Percentiles rank a stretch among this genome's conserved stretches.
phyloP scores from a whole-genome alignment of 768 basidiomycete genomes.

The Vishniacozyma victoriae region DNA sequence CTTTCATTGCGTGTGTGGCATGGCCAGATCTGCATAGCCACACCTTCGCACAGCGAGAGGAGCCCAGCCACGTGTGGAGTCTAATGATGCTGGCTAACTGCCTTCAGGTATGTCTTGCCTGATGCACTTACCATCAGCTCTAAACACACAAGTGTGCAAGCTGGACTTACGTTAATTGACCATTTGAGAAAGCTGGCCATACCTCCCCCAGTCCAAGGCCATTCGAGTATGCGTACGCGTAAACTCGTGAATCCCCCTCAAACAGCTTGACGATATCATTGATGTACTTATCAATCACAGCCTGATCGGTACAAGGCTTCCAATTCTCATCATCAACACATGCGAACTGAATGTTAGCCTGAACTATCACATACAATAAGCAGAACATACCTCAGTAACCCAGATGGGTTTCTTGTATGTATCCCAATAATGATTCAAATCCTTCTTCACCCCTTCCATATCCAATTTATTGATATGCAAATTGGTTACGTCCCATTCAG shows the following conservation, averaged over 20 bases:
- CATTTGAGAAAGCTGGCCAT: constrained; percentile 38
- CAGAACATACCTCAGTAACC: constrained; percentile 35
- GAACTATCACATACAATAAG: background rate
- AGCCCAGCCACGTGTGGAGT: no score
- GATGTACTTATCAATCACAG: constrained; percentile 45
- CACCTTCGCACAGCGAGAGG: no score
- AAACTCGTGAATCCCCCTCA: constrained; percentile 38
- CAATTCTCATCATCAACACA: constrained; percentile 45
- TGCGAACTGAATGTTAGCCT: constrained; percentile 25
- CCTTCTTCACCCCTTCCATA: constrained; percentile 40
- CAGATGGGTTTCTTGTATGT: constrained; percentile 42
- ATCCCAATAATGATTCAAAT: constrained; percentile 42
- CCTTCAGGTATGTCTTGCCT: constrained; percentile 40
- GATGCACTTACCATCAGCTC: constrained; percentile 19
- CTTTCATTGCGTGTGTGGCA: no score
- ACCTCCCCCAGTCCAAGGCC: constrained; percentile 42
- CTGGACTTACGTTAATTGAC: constrained; percentile 33
- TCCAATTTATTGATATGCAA: constrained; percentile 46
- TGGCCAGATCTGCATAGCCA: no score
- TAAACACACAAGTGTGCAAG: background rate
- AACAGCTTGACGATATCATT: constrained; percentile 44
- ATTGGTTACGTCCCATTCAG: constrained; percentile 36
- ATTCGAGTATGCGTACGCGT: constrained; percentile 45
- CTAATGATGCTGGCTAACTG: constrained; percentile 39
- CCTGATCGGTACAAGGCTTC: constrained; percentile 45